phyloP scores from a whole-genome alignment of 257 asterid genomes.

The Nicotiana sylvestris region DNA sequence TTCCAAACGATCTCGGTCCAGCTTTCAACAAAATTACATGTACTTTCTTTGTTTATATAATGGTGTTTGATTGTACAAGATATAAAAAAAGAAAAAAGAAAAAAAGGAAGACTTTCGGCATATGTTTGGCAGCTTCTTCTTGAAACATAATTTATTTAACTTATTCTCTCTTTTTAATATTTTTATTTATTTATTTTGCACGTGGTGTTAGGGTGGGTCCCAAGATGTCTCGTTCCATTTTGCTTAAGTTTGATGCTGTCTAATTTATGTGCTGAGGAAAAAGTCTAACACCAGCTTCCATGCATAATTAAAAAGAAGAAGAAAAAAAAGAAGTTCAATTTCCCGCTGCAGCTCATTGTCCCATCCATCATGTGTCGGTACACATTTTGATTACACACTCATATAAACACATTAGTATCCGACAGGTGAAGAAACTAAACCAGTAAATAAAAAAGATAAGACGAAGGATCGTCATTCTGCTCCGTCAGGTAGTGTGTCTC shows the following conservation, averaged over 20 bases:
- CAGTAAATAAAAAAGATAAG: background rate
- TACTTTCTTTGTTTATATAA: too few species aligned
- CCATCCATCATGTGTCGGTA: background rate
- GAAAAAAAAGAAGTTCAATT: background rate
- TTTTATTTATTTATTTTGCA: background rate
- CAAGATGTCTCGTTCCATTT: background rate
- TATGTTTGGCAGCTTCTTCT: background rate
- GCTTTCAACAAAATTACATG: background rate
- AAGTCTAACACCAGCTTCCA: background rate
- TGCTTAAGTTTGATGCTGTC: background rate
- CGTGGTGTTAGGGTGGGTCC: background rate
- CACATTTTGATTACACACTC: background rate
- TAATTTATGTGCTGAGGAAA: background rate
- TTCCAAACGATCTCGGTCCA: background rate
- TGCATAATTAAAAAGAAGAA: background rate
- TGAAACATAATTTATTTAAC: too few species aligned
- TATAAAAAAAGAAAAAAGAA: background rate
- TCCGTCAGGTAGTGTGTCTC: background rate
- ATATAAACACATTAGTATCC: background rate
- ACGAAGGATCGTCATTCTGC: background rate
- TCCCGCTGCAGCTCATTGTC: background rate
- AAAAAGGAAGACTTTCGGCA: background rate
- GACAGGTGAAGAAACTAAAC: background rate
- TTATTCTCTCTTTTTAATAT: too few species aligned
- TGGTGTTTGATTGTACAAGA: background rate